Evolutionary conservation across 108 stramenopile species (phyloP), one percentile per base, ranked within the genome.

Genomic region (Aurantiochytrium sp.): DNA sequence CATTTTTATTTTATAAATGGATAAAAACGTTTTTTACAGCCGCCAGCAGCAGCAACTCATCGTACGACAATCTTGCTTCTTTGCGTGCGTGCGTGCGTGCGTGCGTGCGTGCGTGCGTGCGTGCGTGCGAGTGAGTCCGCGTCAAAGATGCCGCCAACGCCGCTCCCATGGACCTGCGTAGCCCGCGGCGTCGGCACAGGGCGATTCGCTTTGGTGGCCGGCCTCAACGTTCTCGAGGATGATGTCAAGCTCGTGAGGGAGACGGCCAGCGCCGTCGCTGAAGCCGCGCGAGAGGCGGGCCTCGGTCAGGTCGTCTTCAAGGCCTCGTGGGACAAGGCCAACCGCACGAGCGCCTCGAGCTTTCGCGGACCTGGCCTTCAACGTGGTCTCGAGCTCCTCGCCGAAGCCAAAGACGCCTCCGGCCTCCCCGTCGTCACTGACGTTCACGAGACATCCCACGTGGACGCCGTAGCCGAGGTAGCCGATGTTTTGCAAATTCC

Each of bases 271-370:
- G 51, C 45, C 12, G 51, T 83, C 4, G 76, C 76, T 0, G 45
- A 47, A 35, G 49, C 45, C 51, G 76, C 76, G 45, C 49, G 49
- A 6, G 49, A 83, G 76, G 76, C 51, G 8, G 76, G 76, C 19
- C 10, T 83, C 19, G 45, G 49, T 23, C 49, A 83, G 28, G 76
- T 83, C 23, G 49, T 83, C 49, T 83, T 83, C 76, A 83, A 83
- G 51, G 76, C 76, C 49, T 83, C 76, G 19, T 83, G 76, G 76
- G 76, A 83, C 76, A 83, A 83, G 51, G 76, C 76, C 12, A 83
- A 83, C 28, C 76, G 76, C 49, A 83, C 76, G 76, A 53, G 49
- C 45, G 45, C 51, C 23, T 12, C n/a, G 23, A 53, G 49, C 49
- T 83, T 83, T 4, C 76, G 76, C 51, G 76, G 76, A 1, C 76